Conservation (phyloP, 2,329 filamentous ascomycete genomes). For the Endothia cerciana region DNA sequence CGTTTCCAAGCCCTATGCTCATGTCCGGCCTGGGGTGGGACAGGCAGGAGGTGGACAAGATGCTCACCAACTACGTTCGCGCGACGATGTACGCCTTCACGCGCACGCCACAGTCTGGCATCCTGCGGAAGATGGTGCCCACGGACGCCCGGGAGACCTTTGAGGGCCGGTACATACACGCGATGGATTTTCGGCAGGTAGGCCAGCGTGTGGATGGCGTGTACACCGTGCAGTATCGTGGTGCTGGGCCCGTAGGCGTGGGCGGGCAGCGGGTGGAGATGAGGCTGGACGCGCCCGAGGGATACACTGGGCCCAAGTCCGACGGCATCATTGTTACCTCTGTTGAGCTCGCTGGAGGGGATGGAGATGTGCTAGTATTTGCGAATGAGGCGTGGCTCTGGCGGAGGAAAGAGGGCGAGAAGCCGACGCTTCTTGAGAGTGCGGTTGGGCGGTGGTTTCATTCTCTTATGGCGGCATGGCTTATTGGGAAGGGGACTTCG, state of each 20-base stretch:
- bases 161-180: slow-evolving; percentile 6
- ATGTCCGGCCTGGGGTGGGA: slow-evolving; percentile 3
- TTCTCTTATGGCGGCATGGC: slow-evolving; percentile 22
- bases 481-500: slow-evolving; percentile 14
- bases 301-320: slow-evolving; percentile 4
- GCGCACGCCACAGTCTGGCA: slow-evolving; percentile 12
- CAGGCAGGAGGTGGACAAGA: background rate
- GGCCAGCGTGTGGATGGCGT: slow-evolving; percentile 17
- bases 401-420: slow-evolving; percentile 12
- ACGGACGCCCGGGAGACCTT: slow-evolving; percentile 2
- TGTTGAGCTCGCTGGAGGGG: slow-evolving; percentile 4
- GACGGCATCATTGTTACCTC: slow-evolving; percentile 18
- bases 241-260: background rate
- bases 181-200: slow-evolving; percentile 6
- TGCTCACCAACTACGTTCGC: slow-evolving; percentile 19
- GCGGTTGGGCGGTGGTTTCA: slow-evolving; percentile 19
- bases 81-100: slow-evolving; percentile 20
- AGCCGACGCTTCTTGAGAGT: slow-evolving; percentile 13
- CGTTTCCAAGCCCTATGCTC: slow-evolving; percentile 7
- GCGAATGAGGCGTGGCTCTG: slow-evolving; percentile 21
- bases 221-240: slow-evolving; percentile 21
- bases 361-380: background rate
- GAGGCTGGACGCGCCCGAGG: slow-evolving; percentile 13
- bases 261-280: slow-evolving; percentile 16
- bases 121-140: slow-evolving; percentile 16